Evolutionary conservation across 83 land plant species (phyloP), one percentile per base, ranked within the genome.

Genomic region (Thuja plicata): DNA sequence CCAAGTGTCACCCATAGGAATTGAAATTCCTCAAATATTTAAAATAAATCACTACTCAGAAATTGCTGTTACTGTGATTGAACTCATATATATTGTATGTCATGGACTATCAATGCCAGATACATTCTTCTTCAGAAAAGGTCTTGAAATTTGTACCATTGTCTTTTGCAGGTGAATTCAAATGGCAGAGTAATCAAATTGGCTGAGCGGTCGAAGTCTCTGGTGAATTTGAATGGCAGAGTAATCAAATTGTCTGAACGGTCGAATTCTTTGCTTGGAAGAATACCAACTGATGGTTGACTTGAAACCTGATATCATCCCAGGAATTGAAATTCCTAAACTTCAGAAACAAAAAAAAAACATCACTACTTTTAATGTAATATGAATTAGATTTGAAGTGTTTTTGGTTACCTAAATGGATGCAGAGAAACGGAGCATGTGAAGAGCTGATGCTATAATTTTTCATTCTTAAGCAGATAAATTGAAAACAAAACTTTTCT

Each of bases 121-220:
- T 66, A 66, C n/a, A 0, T 66, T 66, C 2, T 27, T 66, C 27
- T 66, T 66, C 8, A 24, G 8, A 8, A 24, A 34, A 34, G 78
- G 15, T 74, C 0, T 41, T 3, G 34, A 82, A 82, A 8, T 27
- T 41, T 82, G 32, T 46, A 24, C 7, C 54, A 46, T 82, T 82
- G 48, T 46, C 85, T 82, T 82, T 82, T 27, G 54, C 85, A 82
- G 85, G 85, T 82, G 15, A 41, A 82, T 43, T 82, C 48, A 34
- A 45, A n/a, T 82, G 13, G 85, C 30, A 43, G 10, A 82, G 19
- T 40, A 82, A 45, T 82, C 30, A 82, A 82, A 82, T 43, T 43
- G 46, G 10, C 85, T 45, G 85, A 82, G 52, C 40, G 46, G 13
- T 82, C 85, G n/a, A 82, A 82, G 30, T 82, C 15, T 43, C 45